Evolutionary conservation across 306 rosid species (phyloP).

Genomic region (Cicer cuneatum): DNA sequence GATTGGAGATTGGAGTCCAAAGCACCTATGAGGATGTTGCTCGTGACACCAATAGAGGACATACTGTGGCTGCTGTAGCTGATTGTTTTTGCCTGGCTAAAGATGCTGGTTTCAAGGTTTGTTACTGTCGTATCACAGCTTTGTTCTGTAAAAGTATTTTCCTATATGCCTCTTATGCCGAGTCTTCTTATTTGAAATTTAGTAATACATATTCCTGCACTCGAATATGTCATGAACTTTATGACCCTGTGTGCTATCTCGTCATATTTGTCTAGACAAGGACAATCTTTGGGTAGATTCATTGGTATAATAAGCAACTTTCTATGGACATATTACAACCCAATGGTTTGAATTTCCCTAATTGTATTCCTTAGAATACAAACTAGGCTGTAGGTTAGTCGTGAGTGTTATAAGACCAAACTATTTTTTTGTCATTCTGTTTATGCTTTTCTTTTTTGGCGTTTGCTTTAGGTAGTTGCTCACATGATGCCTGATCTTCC

Average conservation of each 20-base stretch:
- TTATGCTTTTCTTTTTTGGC: conserved; percentile 22
- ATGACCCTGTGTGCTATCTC: conserved; percentile 4
- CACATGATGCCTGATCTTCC: conserved; percentile 99
- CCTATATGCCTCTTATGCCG: conserved; percentile 18
- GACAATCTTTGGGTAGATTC: conserved; percentile 28
- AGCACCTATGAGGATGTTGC: conserved; percentile 99
- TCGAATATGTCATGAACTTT: conserved; percentile 14
- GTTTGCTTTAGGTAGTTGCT: conserved; percentile 81
- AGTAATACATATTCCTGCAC: conserved; percentile 9
- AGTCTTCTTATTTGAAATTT: background rate
- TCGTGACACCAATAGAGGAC: conserved; percentile 96
- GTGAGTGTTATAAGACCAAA: conserved; percentile 24
- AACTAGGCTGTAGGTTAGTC: conserved; percentile 25
- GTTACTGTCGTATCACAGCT: conserved; percentile 25
- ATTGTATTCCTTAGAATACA: conserved; percentile 9
- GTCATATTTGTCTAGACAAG: conserved; percentile 9
- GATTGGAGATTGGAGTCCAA: conserved; percentile 97
- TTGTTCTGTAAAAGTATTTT: conserved; percentile 27
- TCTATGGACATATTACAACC: background rate
- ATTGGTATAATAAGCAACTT: conserved; percentile 5
- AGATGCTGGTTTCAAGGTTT: conserved; percentile 99
- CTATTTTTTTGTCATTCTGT: conserved; percentile 19
- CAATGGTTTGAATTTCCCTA: conserved; percentile 21
- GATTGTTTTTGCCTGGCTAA: conserved; percentile 95
- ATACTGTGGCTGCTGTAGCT: conserved; percentile 94